Evolutionary conservation across 106 monocot genomes (phyloP).

Genomic region (Narthecium ossifragum): DNA sequence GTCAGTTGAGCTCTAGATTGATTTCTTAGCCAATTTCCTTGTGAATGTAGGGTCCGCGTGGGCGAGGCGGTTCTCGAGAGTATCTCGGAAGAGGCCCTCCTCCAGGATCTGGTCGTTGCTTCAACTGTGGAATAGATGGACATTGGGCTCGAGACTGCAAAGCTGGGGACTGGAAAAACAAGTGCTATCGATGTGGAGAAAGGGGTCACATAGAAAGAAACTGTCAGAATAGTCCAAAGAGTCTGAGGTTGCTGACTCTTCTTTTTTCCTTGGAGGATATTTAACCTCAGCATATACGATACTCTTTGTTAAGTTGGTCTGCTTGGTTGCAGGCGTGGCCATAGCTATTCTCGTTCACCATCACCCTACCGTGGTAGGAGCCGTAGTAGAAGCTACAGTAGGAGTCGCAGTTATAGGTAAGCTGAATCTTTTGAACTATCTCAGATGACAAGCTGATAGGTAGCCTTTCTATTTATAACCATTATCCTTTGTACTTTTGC

Average conservation of each 20-base stretch:
- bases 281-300: not conserved
- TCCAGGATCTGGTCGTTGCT: constrained; percentile 97
- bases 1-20: not conserved
- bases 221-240: constrained; percentile 94
- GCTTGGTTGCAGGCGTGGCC: constrained; percentile 29
- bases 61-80: constrained; percentile 71
- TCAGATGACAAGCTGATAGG: too few relatives aligned
- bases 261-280: not conserved
- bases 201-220: constrained; percentile 95
- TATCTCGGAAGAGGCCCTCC: constrained; percentile 92
- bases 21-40: not conserved
- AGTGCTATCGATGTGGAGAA: constrained; percentile 98
- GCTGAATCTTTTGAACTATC: not conserved
- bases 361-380: constrained; percentile 60
- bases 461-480: too few relatives aligned
- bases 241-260: constrained; percentile 26
- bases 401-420: constrained; percentile 83
- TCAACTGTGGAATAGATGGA: constrained; percentile 96
- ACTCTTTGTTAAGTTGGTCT: not conserved
- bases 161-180: constrained; percentile 99
- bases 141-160: constrained; percentile 99
- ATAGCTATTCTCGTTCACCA: constrained; percentile 77
- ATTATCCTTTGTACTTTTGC: not conserved
- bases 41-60: constrained; percentile 62
- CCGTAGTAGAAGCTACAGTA: constrained; percentile 63